Percentiles rank a stretch among this genome's conserved stretches.
phyloP scores from a whole-genome alignment of 768 basidiomycete species.

The Mrakia gelida region DNA sequence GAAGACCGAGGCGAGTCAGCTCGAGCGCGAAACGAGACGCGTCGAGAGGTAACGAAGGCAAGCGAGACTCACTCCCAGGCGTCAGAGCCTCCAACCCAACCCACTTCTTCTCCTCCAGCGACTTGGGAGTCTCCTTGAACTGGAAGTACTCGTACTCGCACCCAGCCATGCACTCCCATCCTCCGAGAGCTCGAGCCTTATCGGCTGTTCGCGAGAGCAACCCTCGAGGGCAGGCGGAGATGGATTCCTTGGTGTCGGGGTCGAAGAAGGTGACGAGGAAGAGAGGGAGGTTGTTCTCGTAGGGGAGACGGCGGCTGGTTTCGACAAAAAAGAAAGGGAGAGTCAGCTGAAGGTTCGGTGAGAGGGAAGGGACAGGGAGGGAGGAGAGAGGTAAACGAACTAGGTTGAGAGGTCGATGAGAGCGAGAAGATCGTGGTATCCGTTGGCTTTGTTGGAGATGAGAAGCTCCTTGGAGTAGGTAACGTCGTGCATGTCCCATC shows the following conservation, averaged over 20 bases:
- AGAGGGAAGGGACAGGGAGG: background rate
- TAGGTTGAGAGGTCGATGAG: conserved; percentile 79
- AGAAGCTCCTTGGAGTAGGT: conserved; percentile 79
- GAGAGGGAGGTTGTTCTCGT: conserved; percentile 88
- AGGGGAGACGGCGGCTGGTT: conserved; percentile 67
- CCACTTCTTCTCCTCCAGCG: conserved; percentile 73
- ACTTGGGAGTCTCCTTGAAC: conserved; percentile 68
- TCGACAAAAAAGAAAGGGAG: background rate
- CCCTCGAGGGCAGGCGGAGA: conserved; percentile 83
- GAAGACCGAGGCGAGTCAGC: background rate
- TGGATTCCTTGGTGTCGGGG: conserved; percentile 64
- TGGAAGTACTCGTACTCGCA: conserved; percentile 74
- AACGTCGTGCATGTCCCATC: conserved; percentile 88
- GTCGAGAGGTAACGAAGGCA: background rate
- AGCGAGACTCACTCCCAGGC: conserved; percentile 72
- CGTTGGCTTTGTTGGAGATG: conserved; percentile 86
- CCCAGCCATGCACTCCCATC: conserved; percentile 70
- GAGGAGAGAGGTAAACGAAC: background rate
- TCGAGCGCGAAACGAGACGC: too few relatives aligned
- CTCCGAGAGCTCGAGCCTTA: conserved; percentile 46
- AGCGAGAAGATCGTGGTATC: conserved; percentile 84
- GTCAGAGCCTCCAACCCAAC: conserved; percentile 71
- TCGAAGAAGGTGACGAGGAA: conserved; percentile 88
- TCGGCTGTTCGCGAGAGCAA: conserved; percentile 60
- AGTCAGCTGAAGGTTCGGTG: background rate